These are phyloP conservation scores for Macrophomina pseudophaseolina DNA, from an alignment of 2,329 filamentous ascomycete genomes.

Conservation along the genomic window DNA sequence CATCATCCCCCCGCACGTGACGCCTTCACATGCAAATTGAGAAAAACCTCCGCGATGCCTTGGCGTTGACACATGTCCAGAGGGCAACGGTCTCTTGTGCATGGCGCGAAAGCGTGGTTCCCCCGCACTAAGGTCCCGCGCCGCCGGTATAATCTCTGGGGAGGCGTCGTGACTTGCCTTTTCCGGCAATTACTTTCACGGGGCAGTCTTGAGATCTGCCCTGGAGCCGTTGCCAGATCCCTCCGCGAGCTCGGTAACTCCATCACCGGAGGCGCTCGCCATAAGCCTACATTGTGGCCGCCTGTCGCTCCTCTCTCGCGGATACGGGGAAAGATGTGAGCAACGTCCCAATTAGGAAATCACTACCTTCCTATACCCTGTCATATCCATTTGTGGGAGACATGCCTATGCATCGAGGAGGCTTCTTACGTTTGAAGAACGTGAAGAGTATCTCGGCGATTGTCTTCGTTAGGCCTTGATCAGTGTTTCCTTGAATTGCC, in stretches of 20 bases:
- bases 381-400: too few relatives aligned
- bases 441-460: too few relatives aligned
- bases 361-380: not conserved
- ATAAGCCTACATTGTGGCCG: not conserved
- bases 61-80: constrained; percentile 22
- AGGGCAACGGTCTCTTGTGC: not conserved
- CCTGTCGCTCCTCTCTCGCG: not conserved
- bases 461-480: too few relatives aligned
- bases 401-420: too few relatives aligned
- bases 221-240: not conserved
- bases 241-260: not conserved
- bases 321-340: not conserved
- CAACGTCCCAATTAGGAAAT: not conserved
- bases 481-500: too few relatives aligned
- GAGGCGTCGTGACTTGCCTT: not conserved
- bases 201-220: not conserved
- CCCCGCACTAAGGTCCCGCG: not conserved
- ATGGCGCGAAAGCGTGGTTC: not conserved
- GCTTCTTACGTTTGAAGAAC: too few relatives aligned
- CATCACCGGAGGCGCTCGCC: not conserved
- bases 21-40: constrained; percentile 17
- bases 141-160: not conserved
- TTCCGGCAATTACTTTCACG: not conserved
- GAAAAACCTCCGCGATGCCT: not conserved
- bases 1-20: constrained; percentile 13